Evolutionary conservation across 2,329 filamentous ascomycete genomes (phyloP).

Genomic region (Pseudonectria buxi): DNA sequence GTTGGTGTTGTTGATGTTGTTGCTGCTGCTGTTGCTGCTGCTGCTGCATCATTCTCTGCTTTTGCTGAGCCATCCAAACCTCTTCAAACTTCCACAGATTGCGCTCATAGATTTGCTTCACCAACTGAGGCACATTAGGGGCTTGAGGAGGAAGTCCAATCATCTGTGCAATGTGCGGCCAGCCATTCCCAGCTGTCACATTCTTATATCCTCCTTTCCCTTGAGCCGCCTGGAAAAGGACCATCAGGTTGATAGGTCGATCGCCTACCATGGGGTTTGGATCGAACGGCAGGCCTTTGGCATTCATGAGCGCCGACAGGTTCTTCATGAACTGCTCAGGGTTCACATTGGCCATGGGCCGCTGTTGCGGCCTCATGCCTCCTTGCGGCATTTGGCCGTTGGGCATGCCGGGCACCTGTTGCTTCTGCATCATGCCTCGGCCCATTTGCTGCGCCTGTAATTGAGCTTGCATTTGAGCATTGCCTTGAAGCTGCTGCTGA

Average conservation of each 20-base stretch:
- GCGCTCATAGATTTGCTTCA: conserved; percentile 67
- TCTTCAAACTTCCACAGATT: conserved; percentile 75
- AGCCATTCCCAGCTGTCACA: conserved; percentile 62
- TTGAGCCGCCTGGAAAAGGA: conserved; percentile 67
- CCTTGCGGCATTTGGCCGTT: conserved; percentile 51
- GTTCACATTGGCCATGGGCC: conserved; percentile 38
- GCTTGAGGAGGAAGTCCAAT: conserved; percentile 58
- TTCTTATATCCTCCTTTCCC: conserved; percentile 73
- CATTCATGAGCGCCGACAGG: conserved; percentile 69
- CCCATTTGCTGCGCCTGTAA: conserved; percentile 43
- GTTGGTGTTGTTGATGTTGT: conserved; percentile 31
- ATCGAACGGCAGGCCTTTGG: conserved; percentile 67
- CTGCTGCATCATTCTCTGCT: conserved; percentile 46
- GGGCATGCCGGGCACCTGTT: conserved; percentile 40
- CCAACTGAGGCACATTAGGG: conserved; percentile 60
- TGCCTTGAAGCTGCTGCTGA: conserved; percentile 63
- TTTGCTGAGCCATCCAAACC: conserved; percentile 52
- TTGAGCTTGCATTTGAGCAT: conserved; percentile 44
- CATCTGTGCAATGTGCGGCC: conserved; percentile 64
- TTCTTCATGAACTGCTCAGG: conserved; percentile 70
- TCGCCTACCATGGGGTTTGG: conserved; percentile 66
- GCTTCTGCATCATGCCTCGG: conserved; percentile 48
- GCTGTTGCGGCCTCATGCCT: conserved; percentile 44
- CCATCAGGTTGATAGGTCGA: conserved; percentile 65
- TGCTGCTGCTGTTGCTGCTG: conserved; percentile 37